Evolutionary conservation across 2,329 filamentous ascomycete species (phyloP).

Genomic region (Alternaria arborescens): DNA sequence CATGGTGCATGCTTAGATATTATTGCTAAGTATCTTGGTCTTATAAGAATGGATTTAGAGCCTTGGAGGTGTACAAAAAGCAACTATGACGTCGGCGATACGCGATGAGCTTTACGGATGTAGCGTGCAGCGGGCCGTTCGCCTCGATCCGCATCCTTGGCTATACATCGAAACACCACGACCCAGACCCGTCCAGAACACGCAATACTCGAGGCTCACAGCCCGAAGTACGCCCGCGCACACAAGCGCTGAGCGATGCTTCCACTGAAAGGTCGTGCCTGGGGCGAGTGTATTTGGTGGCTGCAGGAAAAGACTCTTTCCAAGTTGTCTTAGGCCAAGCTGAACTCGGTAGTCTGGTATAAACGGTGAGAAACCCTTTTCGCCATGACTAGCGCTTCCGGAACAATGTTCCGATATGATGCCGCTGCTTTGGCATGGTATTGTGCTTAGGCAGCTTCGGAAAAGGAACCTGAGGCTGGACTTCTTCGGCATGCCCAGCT

Average conservation of each 20-base stretch:
- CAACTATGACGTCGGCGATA: neutral
- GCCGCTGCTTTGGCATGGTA: neutral
- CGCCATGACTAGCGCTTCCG: neutral
- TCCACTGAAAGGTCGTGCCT: neutral
- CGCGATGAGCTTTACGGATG: neutral
- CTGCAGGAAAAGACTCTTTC: neutral
- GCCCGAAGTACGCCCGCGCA: neutral
- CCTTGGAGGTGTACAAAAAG: neutral
- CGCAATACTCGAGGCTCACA: neutral
- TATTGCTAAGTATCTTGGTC: neutral
- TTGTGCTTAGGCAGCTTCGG: neutral
- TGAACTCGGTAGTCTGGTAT: neutral
- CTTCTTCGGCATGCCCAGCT: neutral
- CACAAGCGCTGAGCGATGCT: neutral
- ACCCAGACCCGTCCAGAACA: constrained; percentile 4
- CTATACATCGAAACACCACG: neutral
- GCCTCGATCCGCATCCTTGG: constrained; percentile 7
- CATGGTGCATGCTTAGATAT: neutral
- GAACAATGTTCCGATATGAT: neutral
- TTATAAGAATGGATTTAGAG: neutral
- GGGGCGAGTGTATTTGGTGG: neutral
- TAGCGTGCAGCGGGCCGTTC: constrained; percentile 4
- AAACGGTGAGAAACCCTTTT: constrained; percentile 1
- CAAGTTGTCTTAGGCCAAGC: neutral
- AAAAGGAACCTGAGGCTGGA: neutral